Percentiles rank a stretch among this genome's conserved stretches.
Evolutionary conservation across 2,329 filamentous ascomycete species (phyloP).

Genomic region (Hypocreales sp.): DNA sequence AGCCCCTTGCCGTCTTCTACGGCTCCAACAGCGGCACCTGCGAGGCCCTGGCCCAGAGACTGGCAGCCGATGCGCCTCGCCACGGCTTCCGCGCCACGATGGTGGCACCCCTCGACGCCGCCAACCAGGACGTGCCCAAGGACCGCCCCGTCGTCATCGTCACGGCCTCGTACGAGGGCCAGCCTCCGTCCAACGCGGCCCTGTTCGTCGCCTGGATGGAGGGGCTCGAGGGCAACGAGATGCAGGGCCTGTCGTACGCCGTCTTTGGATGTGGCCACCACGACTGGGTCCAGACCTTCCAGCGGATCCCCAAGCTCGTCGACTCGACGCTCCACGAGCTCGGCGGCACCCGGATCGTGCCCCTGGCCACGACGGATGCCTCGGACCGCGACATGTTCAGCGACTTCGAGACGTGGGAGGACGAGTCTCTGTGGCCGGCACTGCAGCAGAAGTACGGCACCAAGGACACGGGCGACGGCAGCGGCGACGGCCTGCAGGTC

Average conservation of each 20-base stretch:
- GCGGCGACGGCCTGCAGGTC: slow-evolving; percentile 19
- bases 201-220: slow-evolving; percentile 55
- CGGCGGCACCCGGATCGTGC: slow-evolving; percentile 17
- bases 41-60: slow-evolving; percentile 47
- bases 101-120: slow-evolving; percentile 44
- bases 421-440: slow-evolving; percentile 33
- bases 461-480: slow-evolving; percentile 10
- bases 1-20: slow-evolving; percentile 50
- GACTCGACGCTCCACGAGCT: slow-evolving; percentile 31
- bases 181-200: slow-evolving; percentile 56
- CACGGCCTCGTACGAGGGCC: slow-evolving; percentile 58
- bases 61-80: slow-evolving; percentile 40
- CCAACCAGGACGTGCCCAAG: slow-evolving; percentile 42
- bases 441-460: slow-evolving; percentile 28
- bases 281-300: slow-evolving; percentile 49
- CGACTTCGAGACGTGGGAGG: slow-evolving; percentile 52
- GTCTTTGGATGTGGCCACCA: slow-evolving; percentile 52
- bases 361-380: slow-evolving; percentile 42
- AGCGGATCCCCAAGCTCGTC: slow-evolving; percentile 48
- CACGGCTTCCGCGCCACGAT: slow-evolving; percentile 43
- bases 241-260: slow-evolving; percentile 45
- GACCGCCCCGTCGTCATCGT: slow-evolving; percentile 50
- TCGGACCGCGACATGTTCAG: slow-evolving; percentile 50
- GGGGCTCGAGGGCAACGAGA: slow-evolving; percentile 28
- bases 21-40: slow-evolving; percentile 65